These are phyloP conservation scores for Eucalyptus dawsonii DNA, from an alignment of 345 rosid species.

Conservation along the genomic window DNA sequence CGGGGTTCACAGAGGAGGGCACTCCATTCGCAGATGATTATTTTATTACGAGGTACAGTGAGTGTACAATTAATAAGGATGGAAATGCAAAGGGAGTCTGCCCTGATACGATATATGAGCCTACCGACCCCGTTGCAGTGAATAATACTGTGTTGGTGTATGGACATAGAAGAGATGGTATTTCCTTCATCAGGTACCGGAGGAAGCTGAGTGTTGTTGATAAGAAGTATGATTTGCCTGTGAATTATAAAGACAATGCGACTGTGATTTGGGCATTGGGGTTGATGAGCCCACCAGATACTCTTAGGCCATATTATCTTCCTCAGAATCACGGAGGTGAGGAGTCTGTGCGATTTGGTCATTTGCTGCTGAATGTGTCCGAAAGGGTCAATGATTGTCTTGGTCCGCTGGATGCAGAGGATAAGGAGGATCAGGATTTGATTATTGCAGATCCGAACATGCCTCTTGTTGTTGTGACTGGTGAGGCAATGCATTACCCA, in stretches of 20 bases:
- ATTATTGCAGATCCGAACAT: conserved; percentile 37
- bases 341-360: conserved; percentile 21
- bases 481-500: conserved; percentile 38
- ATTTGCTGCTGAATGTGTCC: conserved; percentile 35
- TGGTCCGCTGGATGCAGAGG: conserved; percentile 58
- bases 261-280: conserved; percentile 93
- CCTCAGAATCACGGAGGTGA: conserved; percentile 83
- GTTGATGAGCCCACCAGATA: conserved; percentile 76
- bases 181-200: conserved; percentile 73
- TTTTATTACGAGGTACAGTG: conserved; percentile 55
- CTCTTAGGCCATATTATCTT: conserved; percentile 63
- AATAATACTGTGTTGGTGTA: conserved; percentile 60
- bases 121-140: conserved; percentile 31
- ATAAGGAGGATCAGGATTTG: conserved; percentile 65
- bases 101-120: conserved; percentile 63
- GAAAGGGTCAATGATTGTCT: conserved; percentile 34
- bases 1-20: conserved; percentile 69
- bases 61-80: conserved; percentile 47
- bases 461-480: conserved; percentile 41
- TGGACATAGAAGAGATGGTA: conserved; percentile 94
- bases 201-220: conserved; percentile 49
- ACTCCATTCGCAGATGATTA: conserved; percentile 81
- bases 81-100: conserved; percentile 72
- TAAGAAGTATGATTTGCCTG: conserved; percentile 64
- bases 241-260: conserved; percentile 33